A percentile compares a stretch with the other conserved stretches of the same genome.
These are phyloP conservation scores for Dichotomopilus funicola DNA, from an alignment of 2,329 filamentous ascomycete species.

Conservation along the genomic window DNA sequence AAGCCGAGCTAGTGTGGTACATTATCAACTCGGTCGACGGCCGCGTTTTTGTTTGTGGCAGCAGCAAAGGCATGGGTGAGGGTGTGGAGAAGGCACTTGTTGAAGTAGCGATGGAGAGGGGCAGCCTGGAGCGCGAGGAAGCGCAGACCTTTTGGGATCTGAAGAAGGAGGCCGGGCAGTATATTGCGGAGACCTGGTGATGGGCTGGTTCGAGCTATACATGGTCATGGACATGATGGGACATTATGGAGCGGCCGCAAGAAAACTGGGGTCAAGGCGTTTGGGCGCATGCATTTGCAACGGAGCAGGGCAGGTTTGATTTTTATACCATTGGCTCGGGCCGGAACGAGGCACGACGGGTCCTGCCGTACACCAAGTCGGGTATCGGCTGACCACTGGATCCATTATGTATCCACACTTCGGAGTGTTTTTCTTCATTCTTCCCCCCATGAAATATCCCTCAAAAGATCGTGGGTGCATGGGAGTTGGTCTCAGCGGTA, in stretches of 20 bases:
- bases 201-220: not conserved
- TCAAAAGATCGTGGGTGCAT: too few relatives aligned
- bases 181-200: conserved; percentile 78
- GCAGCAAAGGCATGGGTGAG: conserved; percentile 94
- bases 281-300: conserved; percentile 7
- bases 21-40: conserved; percentile 96
- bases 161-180: conserved; percentile 90
- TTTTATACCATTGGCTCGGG: conserved; percentile 14
- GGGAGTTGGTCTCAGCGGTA: too few relatives aligned
- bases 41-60: conserved; percentile 92
- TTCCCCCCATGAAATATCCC: too few relatives aligned
- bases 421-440: too few relatives aligned
- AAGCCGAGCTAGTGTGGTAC: conserved; percentile 97
- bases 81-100: conserved; percentile 84
- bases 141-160: conserved; percentile 82
- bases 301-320: conserved; percentile 3
- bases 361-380: not conserved
- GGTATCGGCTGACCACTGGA: not conserved
- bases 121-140: conserved; percentile 74
- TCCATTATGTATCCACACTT: not conserved
- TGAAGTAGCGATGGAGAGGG: conserved; percentile 88
- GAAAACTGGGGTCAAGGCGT: conserved; percentile 9
- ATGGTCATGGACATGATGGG: not conserved
- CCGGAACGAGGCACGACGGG: conserved; percentile 8
- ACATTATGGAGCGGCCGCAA: not conserved